These are phyloP conservation scores for Pseudocercospora eumusae DNA, from an alignment of 2,329 filamentous ascomycete species.

Conservation along the genomic window DNA sequence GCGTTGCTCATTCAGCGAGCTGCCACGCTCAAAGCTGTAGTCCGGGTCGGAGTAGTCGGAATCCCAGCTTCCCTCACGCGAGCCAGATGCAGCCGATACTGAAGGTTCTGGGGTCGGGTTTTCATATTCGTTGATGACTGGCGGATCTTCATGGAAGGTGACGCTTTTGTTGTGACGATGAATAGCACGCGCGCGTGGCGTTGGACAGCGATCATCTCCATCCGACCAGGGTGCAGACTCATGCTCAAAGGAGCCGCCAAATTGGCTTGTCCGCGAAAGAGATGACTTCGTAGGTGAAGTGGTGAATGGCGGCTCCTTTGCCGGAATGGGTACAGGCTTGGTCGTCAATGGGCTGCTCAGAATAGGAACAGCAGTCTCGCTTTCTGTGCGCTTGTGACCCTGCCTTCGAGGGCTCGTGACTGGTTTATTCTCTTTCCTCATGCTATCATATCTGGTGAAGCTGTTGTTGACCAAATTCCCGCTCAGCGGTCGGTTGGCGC, in stretches of 20 bases:
- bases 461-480: conserved; percentile 69
- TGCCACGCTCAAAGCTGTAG: conserved; percentile 61
- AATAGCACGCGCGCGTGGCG: conserved; percentile 60
- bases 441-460: conserved; percentile 61
- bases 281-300: conserved; percentile 87
- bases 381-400: conserved; percentile 54
- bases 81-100: conserved; percentile 76
- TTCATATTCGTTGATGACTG: conserved; percentile 96
- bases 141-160: conserved; percentile 90
- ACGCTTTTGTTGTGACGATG: conserved; percentile 93
- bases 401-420: conserved; percentile 34
- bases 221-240: conserved; percentile 59
- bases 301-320: conserved; percentile 65
- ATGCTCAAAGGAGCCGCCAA: conserved; percentile 54
- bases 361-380: conserved; percentile 61
- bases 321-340: conserved; percentile 38
- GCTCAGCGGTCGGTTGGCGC: conserved; percentile 60
- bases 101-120: conserved; percentile 97
- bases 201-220: conserved; percentile 62
- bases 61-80: conserved; percentile 90
- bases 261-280: conserved; percentile 65
- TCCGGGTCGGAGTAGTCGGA: conserved; percentile 73
- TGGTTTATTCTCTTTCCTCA: conserved; percentile 43
- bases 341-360: conserved; percentile 52
- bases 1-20: conserved; percentile 52